Percentiles rank a stretch among this genome's conserved stretches.
Evolutionary conservation across 2,329 filamentous ascomycete species (phyloP).

Genomic region (Sporothrix pseudoabietina): DNA sequence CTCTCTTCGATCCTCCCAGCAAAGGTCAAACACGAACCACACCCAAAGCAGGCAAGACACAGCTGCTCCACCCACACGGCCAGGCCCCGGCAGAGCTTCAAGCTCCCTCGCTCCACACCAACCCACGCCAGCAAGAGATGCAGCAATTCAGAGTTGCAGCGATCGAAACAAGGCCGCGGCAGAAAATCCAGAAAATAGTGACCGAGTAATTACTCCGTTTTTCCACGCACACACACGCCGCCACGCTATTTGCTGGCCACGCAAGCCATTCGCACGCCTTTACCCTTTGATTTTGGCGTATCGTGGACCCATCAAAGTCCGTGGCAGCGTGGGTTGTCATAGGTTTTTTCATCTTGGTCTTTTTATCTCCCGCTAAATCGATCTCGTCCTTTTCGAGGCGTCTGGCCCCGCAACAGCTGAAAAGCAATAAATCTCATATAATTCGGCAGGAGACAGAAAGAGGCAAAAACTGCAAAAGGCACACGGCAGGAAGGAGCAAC

Average conservation of each 20-base stretch:
- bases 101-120: background rate
- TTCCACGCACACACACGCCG: constrained; percentile 11
- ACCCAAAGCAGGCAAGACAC: constrained; percentile 5
- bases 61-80: constrained; percentile 23
- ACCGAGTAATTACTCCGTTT: no score
- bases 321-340: background rate
- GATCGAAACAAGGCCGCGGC: background rate
- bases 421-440: background rate
- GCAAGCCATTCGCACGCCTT: constrained; percentile 17
- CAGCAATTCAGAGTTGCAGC: background rate
- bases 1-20: constrained; percentile 1
- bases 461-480: background rate
- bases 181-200: background rate
- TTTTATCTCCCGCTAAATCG: background rate
- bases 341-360: background rate
- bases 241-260: constrained; percentile 11
- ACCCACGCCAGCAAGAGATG: background rate
- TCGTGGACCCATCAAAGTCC: background rate
- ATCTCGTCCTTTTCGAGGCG: background rate
- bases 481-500: no score
- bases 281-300: background rate
- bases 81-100: constrained; percentile 2
- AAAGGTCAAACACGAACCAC: constrained; percentile 3
- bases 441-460: background rate
- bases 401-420: constrained; percentile 7